Base-by-base conservation (phyloP, 169 alveolate genomes). In the Eimeria necatrix region DNA sequence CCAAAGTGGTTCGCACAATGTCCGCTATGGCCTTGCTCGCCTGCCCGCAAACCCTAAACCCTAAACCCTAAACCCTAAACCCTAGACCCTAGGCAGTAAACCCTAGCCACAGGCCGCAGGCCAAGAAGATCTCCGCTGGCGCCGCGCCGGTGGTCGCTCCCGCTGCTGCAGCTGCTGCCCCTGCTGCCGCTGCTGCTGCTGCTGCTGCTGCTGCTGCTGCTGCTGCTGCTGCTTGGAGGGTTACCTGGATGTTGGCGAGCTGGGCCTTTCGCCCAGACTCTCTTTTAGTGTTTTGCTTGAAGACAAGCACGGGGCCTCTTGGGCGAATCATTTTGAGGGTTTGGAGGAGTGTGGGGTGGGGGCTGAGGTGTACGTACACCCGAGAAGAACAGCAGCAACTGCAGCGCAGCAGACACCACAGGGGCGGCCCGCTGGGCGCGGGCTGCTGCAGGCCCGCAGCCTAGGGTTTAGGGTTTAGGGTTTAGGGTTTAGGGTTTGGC, bases 11-110 rank as follows among this genome's bases (percentile, higher is more conserved):
- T 87, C 99, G 95, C 51, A 99, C 99, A 78, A 99, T 99, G 86
- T 99, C 99, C 64, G 99, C 98, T 20, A 99, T 99, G 26, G 99
- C 99, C 91, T 98, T 98, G 94, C 99, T 99, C 51, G 99, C 99
- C 97, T 96, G 91, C 18, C 64, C 64, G 14, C 64, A 56, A 8
- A 56, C 8, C 8, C 64, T 56, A 56, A 56, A 56, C 64, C 64
- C 64, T 56, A 56, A 56, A 56, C 64, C 64, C 64, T 56, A 56
- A 56, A 56, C 8, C 64, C 14, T 56, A 56, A 56, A 56, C 64
- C 64, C 64, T 56, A 56, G 14, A 56, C 64, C 64, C 64, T 56
- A 56, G 64, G 14, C 64, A 9, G 20, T 56, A 56, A 56, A 56
- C 64, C 64, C n/a, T n/a, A n/a, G n/a, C n/a, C n/a, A n/a, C n/a